These are phyloP conservation scores for Blastocrithidia nonstop DNA, from an alignment of 208 protist species.

Conservation along the genomic window DNA sequence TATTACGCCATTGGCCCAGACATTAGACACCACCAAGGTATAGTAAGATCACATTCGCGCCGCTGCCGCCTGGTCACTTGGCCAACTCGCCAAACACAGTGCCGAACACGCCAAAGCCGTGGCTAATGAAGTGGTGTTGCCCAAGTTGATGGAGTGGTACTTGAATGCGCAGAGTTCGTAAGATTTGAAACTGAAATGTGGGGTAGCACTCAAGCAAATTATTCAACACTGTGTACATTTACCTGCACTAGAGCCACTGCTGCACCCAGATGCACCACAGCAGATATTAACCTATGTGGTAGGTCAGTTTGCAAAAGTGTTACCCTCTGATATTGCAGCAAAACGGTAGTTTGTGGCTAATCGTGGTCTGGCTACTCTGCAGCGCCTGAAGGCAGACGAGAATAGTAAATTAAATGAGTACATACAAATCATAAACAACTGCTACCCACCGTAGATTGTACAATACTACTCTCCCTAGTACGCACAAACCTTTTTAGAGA, in stretches of 20 bases:
- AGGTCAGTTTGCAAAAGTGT: slow-evolving; percentile 96
- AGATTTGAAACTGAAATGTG: slow-evolving; percentile 92
- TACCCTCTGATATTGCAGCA: slow-evolving; percentile 93
- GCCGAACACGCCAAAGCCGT: slow-evolving; percentile 95
- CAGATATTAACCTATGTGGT: slow-evolving; percentile 96
- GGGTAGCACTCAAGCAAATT: slow-evolving; percentile 92
- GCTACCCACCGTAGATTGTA: slow-evolving; percentile 97
- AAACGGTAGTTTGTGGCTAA: slow-evolving; percentile 93
- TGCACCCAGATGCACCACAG: slow-evolving; percentile 87
- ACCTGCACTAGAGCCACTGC: slow-evolving; percentile 91
- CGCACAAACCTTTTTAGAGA: slow-evolving; percentile 89
- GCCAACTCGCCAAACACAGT: slow-evolving; percentile 94
- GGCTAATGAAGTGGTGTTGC: slow-evolving; percentile 92
- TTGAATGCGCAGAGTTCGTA: slow-evolving; percentile 80
- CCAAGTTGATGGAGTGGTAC: slow-evolving; percentile 86
- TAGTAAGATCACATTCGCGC: slow-evolving; percentile 93
- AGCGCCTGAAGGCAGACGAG: slow-evolving; percentile 90
- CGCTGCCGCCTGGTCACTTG: slow-evolving; percentile 86
- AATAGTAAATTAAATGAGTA: slow-evolving; percentile 92
- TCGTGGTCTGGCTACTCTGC: slow-evolving; percentile 88
- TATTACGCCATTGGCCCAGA: slow-evolving; percentile 82
- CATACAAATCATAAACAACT: slow-evolving; percentile 95
- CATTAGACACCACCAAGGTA: slow-evolving; percentile 85
- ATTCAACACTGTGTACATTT: slow-evolving; percentile 94
- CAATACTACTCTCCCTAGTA: slow-evolving; percentile 97